phyloP scores from a whole-genome alignment of 805 yeast genomes.

The Hanseniaspora mollemarum region DNA sequence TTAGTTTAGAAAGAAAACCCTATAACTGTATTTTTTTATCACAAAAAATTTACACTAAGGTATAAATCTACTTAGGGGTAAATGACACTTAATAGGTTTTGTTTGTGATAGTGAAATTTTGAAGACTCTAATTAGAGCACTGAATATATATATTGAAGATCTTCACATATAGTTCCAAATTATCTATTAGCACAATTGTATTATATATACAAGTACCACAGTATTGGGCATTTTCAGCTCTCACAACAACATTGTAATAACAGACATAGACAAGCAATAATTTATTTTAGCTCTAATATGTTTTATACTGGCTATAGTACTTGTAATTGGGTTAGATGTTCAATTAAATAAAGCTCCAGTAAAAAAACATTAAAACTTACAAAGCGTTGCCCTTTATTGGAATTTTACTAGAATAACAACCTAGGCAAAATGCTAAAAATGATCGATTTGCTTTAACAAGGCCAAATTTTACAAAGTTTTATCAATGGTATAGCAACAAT shows the following conservation, averaged over 20 bases:
- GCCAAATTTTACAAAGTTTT: slow-evolving; percentile 10
- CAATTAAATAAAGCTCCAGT: slow-evolving; percentile 3
- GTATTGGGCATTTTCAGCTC: too few relatives aligned
- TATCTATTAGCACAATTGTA: not conserved
- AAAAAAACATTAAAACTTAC: slow-evolving; percentile 2
- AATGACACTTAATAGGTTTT: too few relatives aligned
- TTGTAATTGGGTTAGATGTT: not conserved
- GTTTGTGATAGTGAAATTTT: too few relatives aligned
- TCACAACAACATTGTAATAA: not conserved
- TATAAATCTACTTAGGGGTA: too few relatives aligned
- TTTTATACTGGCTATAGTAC: too few relatives aligned
- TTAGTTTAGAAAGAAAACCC: too few relatives aligned
- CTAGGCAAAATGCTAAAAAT: not conserved
- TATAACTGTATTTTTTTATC: not conserved
- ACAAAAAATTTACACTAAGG: too few relatives aligned
- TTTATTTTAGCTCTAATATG: too few relatives aligned
- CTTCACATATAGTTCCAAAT: not conserved
- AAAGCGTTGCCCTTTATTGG: slow-evolving; percentile 10
- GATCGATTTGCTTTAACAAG: not conserved
- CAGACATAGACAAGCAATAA: too few relatives aligned
- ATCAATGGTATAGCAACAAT: not conserved
- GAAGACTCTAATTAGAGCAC: too few relatives aligned
- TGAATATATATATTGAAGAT: too few relatives aligned
- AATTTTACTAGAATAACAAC: not conserved
- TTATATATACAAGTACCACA: not conserved